These are phyloP conservation scores for Aspergillus sergii DNA, from an alignment of 2,329 filamentous ascomycete species.

Conservation along the genomic window DNA sequence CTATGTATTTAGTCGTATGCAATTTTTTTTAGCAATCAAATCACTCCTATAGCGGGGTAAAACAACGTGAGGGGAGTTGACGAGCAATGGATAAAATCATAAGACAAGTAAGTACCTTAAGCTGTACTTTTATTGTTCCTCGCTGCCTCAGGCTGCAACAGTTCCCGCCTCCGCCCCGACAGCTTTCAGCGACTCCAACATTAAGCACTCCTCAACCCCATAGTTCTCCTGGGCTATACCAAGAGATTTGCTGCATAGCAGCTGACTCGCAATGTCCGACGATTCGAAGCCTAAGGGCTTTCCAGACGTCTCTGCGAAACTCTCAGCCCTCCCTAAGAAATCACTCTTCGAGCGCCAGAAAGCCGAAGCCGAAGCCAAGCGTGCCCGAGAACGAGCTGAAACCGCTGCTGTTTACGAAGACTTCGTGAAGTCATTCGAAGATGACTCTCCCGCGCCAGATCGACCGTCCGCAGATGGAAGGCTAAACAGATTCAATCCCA, in stretches of 20 bases:
- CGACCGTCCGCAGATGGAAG: conserved; percentile 27
- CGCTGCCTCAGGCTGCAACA: conserved; percentile 18
- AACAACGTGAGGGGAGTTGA: not conserved
- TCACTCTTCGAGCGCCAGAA: conserved; percentile 87
- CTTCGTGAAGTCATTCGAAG: conserved; percentile 73
- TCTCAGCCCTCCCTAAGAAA: conserved; percentile 78
- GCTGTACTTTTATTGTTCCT: not conserved
- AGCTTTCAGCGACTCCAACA: conserved; percentile 10
- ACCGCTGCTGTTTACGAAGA: conserved; percentile 84
- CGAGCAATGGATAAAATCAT: not conserved
- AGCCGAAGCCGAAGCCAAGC: conserved; percentile 87
- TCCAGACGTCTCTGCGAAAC: conserved; percentile 74
- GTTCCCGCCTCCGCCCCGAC: conserved; percentile 20
- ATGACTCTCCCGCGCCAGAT: conserved; percentile 35
- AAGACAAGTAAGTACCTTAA: not conserved
- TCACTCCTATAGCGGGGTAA: not conserved
- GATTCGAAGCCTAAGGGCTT: conserved; percentile 53
- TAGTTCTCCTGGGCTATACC: not conserved
- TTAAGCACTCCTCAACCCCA: not conserved
- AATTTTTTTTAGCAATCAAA: not conserved
- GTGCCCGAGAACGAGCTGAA: conserved; percentile 79
- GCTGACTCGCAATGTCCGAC: conserved; percentile 38
- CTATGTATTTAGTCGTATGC: not conserved
- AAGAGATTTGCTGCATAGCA: conserved; percentile 26
- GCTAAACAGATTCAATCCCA: conserved; percentile 32